Base-by-base conservation (phyloP, 306 rosid species). In the Begonia masoniana region DNA sequence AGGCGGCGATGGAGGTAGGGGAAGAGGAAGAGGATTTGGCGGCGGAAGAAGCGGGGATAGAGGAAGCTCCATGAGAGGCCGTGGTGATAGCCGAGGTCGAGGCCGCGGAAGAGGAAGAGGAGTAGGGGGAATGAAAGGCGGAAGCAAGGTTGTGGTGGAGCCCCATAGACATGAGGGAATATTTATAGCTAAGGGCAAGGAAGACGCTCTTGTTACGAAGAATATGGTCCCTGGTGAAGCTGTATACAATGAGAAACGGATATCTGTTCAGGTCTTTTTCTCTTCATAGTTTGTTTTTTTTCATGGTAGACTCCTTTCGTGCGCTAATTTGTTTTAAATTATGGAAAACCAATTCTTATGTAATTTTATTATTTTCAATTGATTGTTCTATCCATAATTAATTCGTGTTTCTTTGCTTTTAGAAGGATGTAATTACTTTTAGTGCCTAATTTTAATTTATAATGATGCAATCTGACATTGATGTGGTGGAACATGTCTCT, bases 211-310 rank as follows among this genome's bases (percentile, higher is more conserved):
- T 66, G 89, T 87, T 13, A 87, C 96, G 9, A 80, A 66, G 76
- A 87, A 87, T 58, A 16, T 87, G 61, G 96, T 80, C 16, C 88
- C 94, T 5, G 96, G 96, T 13, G 94, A 78, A 57, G 88, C 94
- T 62, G 94, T 87, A 53, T 87, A 87, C 63, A 80, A 80, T 15
- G 96, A 87, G 74, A 83, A 87, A 71, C 76, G 94, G 54, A 55
- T 87, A 6, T 62, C 78, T 14, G 88, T 87, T 36, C 86, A 77
- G 85, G 95, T 82, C 10, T 15, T 55, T 67, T 55, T 13, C 26
- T 15, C 24, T 47, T 16, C 17, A 2, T 8, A 14, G 2, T 12
- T 8, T 6, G 16, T 12, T 47, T 47, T 7, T 11, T 12, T 63
- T 45, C 7, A 2, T 12, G 36, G 12, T 41, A 4, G 0, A 9